Percentiles rank a stretch among this genome's conserved stretches.
Evolutionary conservation across 495 filamentous ascomycete genomes (phyloP).

Genomic region (Sporormia fimetaria): DNA sequence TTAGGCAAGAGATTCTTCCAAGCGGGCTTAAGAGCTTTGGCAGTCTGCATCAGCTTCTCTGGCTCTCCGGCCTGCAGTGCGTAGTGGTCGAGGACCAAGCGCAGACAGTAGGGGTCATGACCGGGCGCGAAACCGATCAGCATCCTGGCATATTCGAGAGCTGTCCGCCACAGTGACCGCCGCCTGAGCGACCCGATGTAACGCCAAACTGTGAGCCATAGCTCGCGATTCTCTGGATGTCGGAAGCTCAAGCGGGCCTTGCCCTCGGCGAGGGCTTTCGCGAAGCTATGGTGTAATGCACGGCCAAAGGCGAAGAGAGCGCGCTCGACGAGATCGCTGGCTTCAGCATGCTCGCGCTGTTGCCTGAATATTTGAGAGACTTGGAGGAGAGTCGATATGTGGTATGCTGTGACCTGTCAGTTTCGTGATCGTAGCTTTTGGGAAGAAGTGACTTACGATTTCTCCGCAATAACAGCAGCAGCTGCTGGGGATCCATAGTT

Average conservation of each 20-base stretch:
- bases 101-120: constrained; percentile 71
- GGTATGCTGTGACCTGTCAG: constrained; percentile 46
- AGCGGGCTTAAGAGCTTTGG: constrained; percentile 43
- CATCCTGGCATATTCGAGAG: constrained; percentile 85
- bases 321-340: constrained; percentile 80
- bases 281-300: constrained; percentile 68
- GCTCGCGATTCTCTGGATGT: constrained; percentile 75
- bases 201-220: constrained; percentile 81
- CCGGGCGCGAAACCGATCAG: constrained; percentile 61
- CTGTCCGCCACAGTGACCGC: constrained; percentile 89
- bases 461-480: constrained; percentile 53
- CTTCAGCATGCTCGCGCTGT: constrained; percentile 70
- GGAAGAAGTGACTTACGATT: constrained; percentile 38
- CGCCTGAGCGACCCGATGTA: constrained; percentile 72
- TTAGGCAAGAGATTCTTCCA: constrained; percentile 30
- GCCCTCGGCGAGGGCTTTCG: constrained; percentile 61
- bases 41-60: constrained; percentile 61
- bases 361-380: constrained; percentile 86
- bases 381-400: constrained; percentile 85
- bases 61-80: constrained; percentile 70
- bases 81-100: constrained; percentile 67
- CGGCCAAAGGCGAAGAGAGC: constrained; percentile 90
- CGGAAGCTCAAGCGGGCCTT: constrained; percentile 68
- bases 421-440: not conserved
- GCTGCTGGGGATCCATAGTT: constrained; percentile 64